Evolutionary conservation across 2,329 filamentous ascomycete genomes (phyloP), one percentile per base, ranked within the genome.

Genomic region (Fusarium sp.): DNA sequence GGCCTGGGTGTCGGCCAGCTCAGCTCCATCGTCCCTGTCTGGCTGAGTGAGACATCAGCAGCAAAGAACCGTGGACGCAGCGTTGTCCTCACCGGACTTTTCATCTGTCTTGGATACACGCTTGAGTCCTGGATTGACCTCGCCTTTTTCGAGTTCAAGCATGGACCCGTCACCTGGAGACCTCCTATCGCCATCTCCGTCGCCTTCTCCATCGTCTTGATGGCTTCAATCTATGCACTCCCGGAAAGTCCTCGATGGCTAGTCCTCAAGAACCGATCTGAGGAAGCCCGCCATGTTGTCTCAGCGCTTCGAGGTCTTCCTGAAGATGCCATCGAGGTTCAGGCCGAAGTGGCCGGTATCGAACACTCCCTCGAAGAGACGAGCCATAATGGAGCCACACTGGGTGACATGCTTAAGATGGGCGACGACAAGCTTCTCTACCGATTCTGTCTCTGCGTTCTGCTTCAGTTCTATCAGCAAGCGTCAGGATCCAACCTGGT

Each of bases 1-100:
- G 88, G 89, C 2, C 84, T 87, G 78, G 88, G 88, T 9, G 83
- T 90, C 25, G 89, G 87, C 4, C 75, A 89, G 27, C 81, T 89
- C 66, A 86, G 84, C 40, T 89, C 88, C 80, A 87, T 86, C 5
- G 79, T 81, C 4, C 88, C 88, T 0, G 88, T 87, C 0, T 90
- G 88, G 88, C 87, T 89, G 66, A 86, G 86, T 0, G 88, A 90
- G 76, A 80, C 78, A 0, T 76, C 79, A 2, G 87, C 89, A 72
- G 86, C 89, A 0, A 86, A 84, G 40, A 87, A 85, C 65, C 85
- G 90, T 77, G 89, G 89, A 74, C 78, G 78, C 7, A 74, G 80
- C 40, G 79, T 81, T 66, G 82, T 88, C 32, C 85, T 89, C 25
- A 87, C 88, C 8, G 88, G 87, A 25, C 80, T 89, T 4, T 88